phyloP scores from a whole-genome alignment of 148 eudicot species.

The Agrostemma githago region DNA sequence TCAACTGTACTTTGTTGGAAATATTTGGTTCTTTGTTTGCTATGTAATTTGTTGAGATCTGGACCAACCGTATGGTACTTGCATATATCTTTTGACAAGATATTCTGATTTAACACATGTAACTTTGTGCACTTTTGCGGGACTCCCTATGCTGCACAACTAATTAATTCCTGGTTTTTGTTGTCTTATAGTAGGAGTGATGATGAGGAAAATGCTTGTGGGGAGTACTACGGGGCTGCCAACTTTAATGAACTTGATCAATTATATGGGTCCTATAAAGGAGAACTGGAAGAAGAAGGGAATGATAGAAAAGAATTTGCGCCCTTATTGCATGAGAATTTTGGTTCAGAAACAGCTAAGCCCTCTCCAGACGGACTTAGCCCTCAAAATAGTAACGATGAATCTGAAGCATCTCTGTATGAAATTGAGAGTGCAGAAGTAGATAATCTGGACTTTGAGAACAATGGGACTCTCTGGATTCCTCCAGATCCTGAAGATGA shows the following conservation, averaged over 20 bases:
- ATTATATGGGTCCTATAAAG: slow-evolving; percentile 43
- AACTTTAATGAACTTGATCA: slow-evolving; percentile 46
- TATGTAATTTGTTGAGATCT: not conserved
- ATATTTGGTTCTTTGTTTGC: not conserved
- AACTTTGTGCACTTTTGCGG: not conserved
- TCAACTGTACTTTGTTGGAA: not conserved
- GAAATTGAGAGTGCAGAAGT: slow-evolving; percentile 42
- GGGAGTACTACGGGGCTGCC: slow-evolving; percentile 45
- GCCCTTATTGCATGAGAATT: slow-evolving; percentile 33
- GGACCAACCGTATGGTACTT: not conserved
- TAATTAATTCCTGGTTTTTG: slow-evolving; percentile 4
- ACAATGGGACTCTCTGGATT: slow-evolving; percentile 83
- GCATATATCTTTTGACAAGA: not conserved
- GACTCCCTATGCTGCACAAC: slow-evolving; percentile 2
- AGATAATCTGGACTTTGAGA: slow-evolving; percentile 92
- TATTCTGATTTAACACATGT: not conserved
- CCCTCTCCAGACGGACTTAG: slow-evolving; percentile 38
- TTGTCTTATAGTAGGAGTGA: slow-evolving; percentile 47
- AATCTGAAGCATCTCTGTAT: slow-evolving; percentile 57
- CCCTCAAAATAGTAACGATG: slow-evolving; percentile 44
- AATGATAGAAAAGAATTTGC: slow-evolving; percentile 40
- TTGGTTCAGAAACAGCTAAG: slow-evolving; percentile 37
- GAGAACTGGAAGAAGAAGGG: slow-evolving; percentile 40
- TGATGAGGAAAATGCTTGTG: slow-evolving; percentile 45
- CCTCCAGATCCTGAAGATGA: slow-evolving; percentile 97